phyloP scores from a whole-genome alignment of 768 basidiomycete species.

The Naganishia vaughanmartiniae region DNA sequence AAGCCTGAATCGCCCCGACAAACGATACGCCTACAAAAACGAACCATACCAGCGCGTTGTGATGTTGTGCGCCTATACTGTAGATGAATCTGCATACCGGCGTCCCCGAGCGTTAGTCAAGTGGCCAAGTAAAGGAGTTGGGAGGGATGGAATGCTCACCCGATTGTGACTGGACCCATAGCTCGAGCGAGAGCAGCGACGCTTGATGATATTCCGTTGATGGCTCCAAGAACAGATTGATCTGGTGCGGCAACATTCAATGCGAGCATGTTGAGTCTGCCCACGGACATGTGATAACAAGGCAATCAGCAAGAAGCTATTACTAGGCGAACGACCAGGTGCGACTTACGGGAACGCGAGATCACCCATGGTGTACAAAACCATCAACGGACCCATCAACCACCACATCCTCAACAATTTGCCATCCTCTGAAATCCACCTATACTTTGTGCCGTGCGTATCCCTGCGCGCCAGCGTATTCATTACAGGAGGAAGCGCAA shows the following conservation, averaged over 20 bases:
- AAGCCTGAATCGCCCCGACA: background rate
- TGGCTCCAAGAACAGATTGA: background rate
- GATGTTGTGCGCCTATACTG: constrained; percentile 2
- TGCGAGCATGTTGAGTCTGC: constrained; percentile 12
- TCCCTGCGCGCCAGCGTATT: constrained; percentile 27
- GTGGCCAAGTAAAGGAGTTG: background rate
- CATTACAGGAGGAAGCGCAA: constrained; percentile 32
- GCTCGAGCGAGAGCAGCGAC: constrained; percentile 1
- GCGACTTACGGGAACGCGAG: constrained; percentile 33
- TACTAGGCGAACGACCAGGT: background rate
- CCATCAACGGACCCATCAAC: constrained; percentile 33
- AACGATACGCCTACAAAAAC: background rate
- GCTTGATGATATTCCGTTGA: background rate
- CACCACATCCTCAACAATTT: constrained; percentile 28
- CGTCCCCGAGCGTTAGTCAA: background rate
- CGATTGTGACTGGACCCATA: background rate
- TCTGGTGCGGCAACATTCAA: constrained; percentile 7
- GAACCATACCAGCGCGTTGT: background rate
- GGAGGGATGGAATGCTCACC: background rate
- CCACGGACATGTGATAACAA: too few relatives aligned
- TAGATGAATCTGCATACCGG: background rate
- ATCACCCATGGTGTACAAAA: constrained; percentile 35
- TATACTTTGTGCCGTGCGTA: background rate
- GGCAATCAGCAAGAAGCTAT: background rate
- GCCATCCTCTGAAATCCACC: constrained; percentile 26